phyloP scores from a whole-genome alignment of 2,329 filamentous ascomycete species.

The Colletotrichum sp. region DNA sequence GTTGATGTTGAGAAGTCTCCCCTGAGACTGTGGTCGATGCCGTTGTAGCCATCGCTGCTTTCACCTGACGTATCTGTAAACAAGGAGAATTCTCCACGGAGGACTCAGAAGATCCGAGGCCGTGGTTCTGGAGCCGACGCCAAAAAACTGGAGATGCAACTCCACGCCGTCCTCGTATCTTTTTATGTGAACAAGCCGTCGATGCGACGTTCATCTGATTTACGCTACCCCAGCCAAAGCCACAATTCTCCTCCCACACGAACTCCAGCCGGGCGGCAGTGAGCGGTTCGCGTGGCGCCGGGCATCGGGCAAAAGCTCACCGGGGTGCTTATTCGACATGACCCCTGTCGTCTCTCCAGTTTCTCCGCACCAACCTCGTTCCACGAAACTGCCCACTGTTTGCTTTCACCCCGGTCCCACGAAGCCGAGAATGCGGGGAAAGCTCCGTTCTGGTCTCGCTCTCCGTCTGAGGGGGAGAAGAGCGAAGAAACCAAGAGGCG shows the following conservation, averaged over 20 bases:
- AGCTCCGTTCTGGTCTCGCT: neutral
- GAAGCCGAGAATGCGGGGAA: constrained; percentile 8
- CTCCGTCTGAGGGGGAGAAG: neutral
- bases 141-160: neutral
- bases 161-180: neutral
- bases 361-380: constrained; percentile 20
- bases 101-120: neutral
- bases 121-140: neutral
- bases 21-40: neutral
- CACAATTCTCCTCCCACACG: neutral
- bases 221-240: neutral
- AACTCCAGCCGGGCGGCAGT: neutral
- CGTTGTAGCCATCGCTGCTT: neutral
- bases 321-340: neutral
- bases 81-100: neutral
- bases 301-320: constrained; percentile 13
- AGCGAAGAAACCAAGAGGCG: neutral
- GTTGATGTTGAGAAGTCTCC: neutral
- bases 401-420: neutral
- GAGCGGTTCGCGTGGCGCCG: neutral
- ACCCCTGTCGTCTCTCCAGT: neutral
- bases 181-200: neutral
- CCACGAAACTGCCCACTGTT: neutral
- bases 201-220: neutral
- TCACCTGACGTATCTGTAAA: neutral